phyloP scores from a whole-genome alignment of 2,329 filamentous ascomycete species.

The Neofusicoccum sp. region DNA sequence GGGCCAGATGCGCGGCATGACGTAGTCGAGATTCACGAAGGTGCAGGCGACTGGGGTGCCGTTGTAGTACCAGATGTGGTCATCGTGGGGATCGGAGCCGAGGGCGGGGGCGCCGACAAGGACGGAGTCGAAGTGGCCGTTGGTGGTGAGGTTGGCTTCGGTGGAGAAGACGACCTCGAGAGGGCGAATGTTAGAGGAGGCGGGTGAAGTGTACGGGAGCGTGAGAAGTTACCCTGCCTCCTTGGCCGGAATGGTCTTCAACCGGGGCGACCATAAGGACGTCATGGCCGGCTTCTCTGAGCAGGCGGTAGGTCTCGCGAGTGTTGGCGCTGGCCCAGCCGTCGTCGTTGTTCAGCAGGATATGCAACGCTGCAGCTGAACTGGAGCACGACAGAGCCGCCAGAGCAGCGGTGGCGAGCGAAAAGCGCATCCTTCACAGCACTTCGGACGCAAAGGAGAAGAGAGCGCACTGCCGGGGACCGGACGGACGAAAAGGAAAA shows the following conservation, averaged over 20 bases:
- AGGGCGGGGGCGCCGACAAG: conserved; percentile 48
- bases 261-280: conserved; percentile 45
- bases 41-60: conserved; percentile 57
- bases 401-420: neutral
- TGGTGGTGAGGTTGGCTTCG: conserved; percentile 40
- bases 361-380: conserved; percentile 29
- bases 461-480: neutral
- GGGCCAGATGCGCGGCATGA: conserved; percentile 49
- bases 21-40: conserved; percentile 57
- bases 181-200: neutral
- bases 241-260: conserved; percentile 47
- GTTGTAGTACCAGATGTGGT: conserved; percentile 61
- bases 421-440: neutral
- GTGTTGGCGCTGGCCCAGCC: conserved; percentile 39
- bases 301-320: conserved; percentile 32
- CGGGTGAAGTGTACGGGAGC: neutral
- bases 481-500: neutral
- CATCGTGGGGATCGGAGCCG: conserved; percentile 52
- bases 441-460: neutral
- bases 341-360: conserved; percentile 40
- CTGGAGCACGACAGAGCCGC: conserved; percentile 24
- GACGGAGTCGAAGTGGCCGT: conserved; percentile 48
- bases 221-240: conserved; percentile 34
- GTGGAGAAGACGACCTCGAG: conserved; percentile 41
- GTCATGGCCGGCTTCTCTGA: conserved; percentile 31